Base-by-base conservation (phyloP, 2,329 filamentous ascomycete genomes). In the Penicillium thymicola region DNA sequence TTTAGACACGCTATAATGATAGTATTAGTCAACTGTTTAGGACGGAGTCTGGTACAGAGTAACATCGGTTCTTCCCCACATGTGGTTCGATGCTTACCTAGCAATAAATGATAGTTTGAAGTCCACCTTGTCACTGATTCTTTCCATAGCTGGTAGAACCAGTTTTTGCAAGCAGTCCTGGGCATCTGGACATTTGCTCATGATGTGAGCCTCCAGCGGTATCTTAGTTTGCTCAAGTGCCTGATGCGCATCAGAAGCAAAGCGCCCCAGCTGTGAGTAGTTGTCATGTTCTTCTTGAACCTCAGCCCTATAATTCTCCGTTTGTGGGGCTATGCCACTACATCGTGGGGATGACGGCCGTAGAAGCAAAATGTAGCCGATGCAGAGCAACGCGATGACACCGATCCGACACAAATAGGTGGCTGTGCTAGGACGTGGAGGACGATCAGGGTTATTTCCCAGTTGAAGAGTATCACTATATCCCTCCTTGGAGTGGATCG, bases 151-250 rank as follows among this genome's bases (percentile, higher is more conserved):
- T 0, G 94, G 94, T 16, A 97, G 77, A 25, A 99, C 82, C 65
- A 99, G 77, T 58, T 92, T 79, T 59, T 85, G 84, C 21, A 99
- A 79, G 68, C 93, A 97, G 70, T 90, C 88, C 72, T 82, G 83
- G 2, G 94, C 92, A 75, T 99, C 94, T 0, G 93, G 92, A 69
- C 94, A 99, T 81, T 97, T 97, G 77, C 87, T 90, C 88, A 97
- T 99, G 66, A 97, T 94, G 73, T 97, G 93, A 54, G 91, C 90
- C 73, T 99, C 94, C 2, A 99, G 76, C 4, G 91, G 89, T 5
- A 97, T 88, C 55, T 62, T 69, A 10, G 51, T 58, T 45, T 55
- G 47, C 10, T 42, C 44, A 13, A 28, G 38, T 30, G 27, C 11
- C 14, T 21, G 21, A 23, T 46, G 30, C 46, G 37, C n/a, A 25